These are phyloP conservation scores for Prunus persica DNA, from an alignment of 306 rosid genomes.

Conservation along the genomic window DNA sequence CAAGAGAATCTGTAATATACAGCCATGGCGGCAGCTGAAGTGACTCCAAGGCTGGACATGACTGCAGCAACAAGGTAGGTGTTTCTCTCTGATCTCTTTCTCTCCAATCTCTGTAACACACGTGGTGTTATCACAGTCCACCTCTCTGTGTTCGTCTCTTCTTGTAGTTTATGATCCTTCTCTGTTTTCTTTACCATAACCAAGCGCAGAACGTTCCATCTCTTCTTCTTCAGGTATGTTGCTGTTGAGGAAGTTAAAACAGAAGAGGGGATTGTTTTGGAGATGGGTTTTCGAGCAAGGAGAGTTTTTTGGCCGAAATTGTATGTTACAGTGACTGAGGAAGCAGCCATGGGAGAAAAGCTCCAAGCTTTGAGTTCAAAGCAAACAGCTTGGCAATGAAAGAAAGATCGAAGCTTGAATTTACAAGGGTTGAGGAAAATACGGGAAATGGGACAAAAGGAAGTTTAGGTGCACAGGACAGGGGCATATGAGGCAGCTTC, in stretches of 20 bases:
- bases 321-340: slow-evolving; percentile 16
- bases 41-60: slow-evolving; percentile 70
- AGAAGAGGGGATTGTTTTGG: slow-evolving; percentile 1
- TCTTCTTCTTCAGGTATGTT: slow-evolving; percentile 10
- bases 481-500: not conserved
- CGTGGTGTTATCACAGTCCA: not conserved
- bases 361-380: not conserved
- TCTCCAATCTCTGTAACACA: slow-evolving; percentile 43
- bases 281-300: slow-evolving; percentile 10
- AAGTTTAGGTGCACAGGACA: not conserved
- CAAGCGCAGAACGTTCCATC: not conserved
- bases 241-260: not conserved
- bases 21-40: slow-evolving; percentile 64
- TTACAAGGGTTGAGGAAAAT: not conserved
- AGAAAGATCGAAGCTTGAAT: not conserved
- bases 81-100: slow-evolving; percentile 55
- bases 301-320: not conserved
- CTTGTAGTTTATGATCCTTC: not conserved
- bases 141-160: not conserved
- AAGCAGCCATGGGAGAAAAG: slow-evolving; percentile 25
- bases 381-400: not conserved
- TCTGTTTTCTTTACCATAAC: slow-evolving; percentile 22
- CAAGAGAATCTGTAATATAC: slow-evolving; percentile 76
- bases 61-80: slow-evolving; percentile 71
- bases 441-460: not conserved